Evolutionary conservation across 192 early-diverging fungal species (phyloP).

Genomic region (Thoreauomyces humboldtii): DNA sequence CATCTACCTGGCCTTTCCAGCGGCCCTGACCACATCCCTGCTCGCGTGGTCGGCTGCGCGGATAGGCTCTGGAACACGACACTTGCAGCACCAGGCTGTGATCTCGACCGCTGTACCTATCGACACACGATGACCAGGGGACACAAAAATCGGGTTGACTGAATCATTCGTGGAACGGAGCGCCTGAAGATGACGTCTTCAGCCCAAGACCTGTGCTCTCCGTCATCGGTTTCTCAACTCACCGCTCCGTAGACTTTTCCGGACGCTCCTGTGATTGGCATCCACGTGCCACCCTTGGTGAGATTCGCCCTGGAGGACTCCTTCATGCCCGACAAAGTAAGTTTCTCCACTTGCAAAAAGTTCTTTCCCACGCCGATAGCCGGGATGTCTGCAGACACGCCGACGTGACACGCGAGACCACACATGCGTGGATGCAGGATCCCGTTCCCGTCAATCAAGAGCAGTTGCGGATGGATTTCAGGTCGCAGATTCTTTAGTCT

Average conservation of each 20-base stretch:
- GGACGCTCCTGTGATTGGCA: conserved; percentile 42
- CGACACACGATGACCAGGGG: conserved; percentile 74
- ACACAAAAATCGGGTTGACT: conserved; percentile 85
- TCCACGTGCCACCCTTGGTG: conserved; percentile 37
- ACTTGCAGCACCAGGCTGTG: conserved; percentile 58
- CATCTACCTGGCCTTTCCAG: no score
- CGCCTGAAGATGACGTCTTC: conserved; percentile 6
- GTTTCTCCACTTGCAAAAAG: conserved; percentile 71
- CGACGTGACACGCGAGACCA: conserved; percentile 83
- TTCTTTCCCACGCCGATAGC: conserved; percentile 91
- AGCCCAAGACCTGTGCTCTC: background rate
- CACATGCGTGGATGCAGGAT: conserved; percentile 81
- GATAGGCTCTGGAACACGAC: conserved; percentile 87
- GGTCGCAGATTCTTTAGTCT: conserved; percentile 48
- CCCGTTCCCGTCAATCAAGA: conserved; percentile 15
- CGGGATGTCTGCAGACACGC: conserved; percentile 65
- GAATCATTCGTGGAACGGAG: conserved; percentile 33
- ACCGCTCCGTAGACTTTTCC: conserved; percentile 52
- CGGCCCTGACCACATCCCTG: conserved; percentile 52
- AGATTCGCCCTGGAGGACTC: conserved; percentile 34
- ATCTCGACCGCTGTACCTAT: conserved; percentile 68
- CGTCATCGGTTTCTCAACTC: background rate
- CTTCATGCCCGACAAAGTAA: conserved; percentile 57
- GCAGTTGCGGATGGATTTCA: conserved; percentile 67
- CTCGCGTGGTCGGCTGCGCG: conserved; percentile 75